A percentile compares a stretch with the other conserved stretches of the same genome.
These are phyloP conservation scores for Forsythia suspensa DNA, from an alignment of 257 asterid species.

Conservation along the genomic window DNA sequence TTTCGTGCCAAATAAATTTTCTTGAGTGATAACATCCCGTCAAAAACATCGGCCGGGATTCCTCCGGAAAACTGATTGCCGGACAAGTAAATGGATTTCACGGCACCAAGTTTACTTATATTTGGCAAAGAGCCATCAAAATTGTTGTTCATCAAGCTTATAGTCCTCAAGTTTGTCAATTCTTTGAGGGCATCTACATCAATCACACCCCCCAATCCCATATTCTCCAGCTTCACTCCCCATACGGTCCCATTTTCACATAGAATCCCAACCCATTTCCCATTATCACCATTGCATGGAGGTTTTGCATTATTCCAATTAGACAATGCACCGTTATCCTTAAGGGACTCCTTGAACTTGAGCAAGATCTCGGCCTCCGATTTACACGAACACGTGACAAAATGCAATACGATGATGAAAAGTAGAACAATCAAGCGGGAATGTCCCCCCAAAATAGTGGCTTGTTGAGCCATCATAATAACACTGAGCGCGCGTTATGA, in stretches of 20 bases:
- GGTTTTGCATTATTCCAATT: slow-evolving; percentile 33
- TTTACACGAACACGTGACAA: not conserved
- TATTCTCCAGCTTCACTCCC: slow-evolving; percentile 48
- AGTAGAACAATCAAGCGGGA: not conserved
- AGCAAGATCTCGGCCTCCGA: slow-evolving; percentile 30
- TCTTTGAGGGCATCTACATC: slow-evolving; percentile 42
- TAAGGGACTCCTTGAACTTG: slow-evolving; percentile 41
- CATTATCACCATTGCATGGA: slow-evolving; percentile 39
- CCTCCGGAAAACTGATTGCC: slow-evolving; percentile 52
- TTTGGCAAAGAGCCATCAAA: slow-evolving; percentile 54
- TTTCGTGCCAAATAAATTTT: slow-evolving; percentile 56
- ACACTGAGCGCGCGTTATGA: not conserved
- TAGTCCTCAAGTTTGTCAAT: slow-evolving; percentile 36
- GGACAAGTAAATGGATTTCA: slow-evolving; percentile 45
- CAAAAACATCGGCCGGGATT: slow-evolving; percentile 29
- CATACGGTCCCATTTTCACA: slow-evolving; percentile 41
- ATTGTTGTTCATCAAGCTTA: slow-evolving; percentile 49
- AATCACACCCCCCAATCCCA: slow-evolving; percentile 50
- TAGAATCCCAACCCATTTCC: slow-evolving; percentile 45
- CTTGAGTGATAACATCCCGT: slow-evolving; percentile 51
- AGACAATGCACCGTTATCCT: slow-evolving; percentile 25
- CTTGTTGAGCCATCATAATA: slow-evolving; percentile 26
- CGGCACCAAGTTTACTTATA: slow-evolving; percentile 24
- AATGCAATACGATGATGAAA: slow-evolving; percentile 7
- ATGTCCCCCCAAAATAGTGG: not conserved